phyloP scores from a whole-genome alignment of 2,329 filamentous ascomycete species.

The Fusarium coicis region DNA sequence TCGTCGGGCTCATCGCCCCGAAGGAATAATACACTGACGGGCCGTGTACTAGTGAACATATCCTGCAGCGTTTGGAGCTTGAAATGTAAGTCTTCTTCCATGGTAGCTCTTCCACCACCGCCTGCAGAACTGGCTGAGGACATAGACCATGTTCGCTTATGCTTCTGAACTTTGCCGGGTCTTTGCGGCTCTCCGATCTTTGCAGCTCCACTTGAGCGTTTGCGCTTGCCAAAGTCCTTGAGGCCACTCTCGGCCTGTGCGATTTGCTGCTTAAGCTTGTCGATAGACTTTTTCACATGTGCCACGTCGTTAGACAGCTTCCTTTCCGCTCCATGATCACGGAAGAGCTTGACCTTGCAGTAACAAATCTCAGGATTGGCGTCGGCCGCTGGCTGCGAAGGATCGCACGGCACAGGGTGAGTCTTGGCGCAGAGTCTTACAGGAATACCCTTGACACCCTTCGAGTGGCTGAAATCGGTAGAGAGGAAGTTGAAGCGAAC shows the following conservation, averaged over 20 bases:
- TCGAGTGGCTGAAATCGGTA: constrained; percentile 98
- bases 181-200: constrained; percentile 65
- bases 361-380: constrained; percentile 79
- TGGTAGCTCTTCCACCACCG: constrained; percentile 58
- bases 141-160: constrained; percentile 96
- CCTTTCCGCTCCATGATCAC: constrained; percentile 93
- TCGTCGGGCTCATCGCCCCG: constrained; percentile 82
- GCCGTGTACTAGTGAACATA: constrained; percentile 87
- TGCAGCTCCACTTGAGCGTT: constrained; percentile 62
- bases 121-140: constrained; percentile 77
- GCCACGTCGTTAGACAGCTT: constrained; percentile 95
- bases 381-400: constrained; percentile 58
- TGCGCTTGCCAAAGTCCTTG: constrained; percentile 74
- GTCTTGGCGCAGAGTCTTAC: constrained; percentile 95
- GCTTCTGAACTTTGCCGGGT: constrained; percentile 86
- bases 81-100: constrained; percentile 80
- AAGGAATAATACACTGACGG: constrained; percentile 81
- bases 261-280: constrained; percentile 95
- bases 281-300: constrained; percentile 95
- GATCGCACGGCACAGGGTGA: constrained; percentile 67
- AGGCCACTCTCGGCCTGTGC: constrained; percentile 76
- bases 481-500: constrained; percentile 98
- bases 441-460: constrained; percentile 97
- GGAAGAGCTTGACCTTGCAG: constrained; percentile 97
- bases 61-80: constrained; percentile 84